These are phyloP conservation scores for Akanthomyces lecanii DNA, from an alignment of 2,329 filamentous ascomycete species.

Conservation along the genomic window DNA sequence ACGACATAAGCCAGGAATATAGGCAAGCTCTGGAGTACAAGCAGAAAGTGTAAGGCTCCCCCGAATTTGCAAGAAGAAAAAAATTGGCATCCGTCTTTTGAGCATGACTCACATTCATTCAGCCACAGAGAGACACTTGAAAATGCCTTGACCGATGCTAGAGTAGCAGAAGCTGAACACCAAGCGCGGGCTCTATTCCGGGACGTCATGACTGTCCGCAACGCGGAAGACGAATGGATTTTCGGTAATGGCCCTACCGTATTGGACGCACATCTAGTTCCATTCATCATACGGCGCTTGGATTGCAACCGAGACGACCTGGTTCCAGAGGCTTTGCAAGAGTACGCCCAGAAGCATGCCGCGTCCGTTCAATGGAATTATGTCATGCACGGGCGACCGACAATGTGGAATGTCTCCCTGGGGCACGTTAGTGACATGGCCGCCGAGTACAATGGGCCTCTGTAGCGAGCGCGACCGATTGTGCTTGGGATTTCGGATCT, in stretches of 20 bases:
- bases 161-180: neutral
- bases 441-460: neutral
- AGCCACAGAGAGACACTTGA: slow-evolving; percentile 5
- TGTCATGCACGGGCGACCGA: slow-evolving; percentile 6
- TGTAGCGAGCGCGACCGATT: neutral
- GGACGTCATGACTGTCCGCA: neutral
- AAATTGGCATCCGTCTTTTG: neutral
- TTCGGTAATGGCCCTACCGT: neutral
- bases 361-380: neutral
- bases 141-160: slow-evolving; percentile 1
- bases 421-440: slow-evolving; percentile 12
- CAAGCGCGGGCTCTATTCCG: neutral
- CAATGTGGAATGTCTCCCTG: slow-evolving; percentile 5
- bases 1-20: neutral
- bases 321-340: neutral
- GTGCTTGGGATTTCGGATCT: neutral
- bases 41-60: neutral
- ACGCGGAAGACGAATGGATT: neutral
- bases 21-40: slow-evolving; percentile 6
- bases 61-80: no score
- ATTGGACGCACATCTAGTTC: slow-evolving; percentile 1
- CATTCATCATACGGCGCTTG: slow-evolving; percentile 5
- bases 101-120: neutral
- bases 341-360: neutral
- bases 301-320: slow-evolving; percentile 6